These are phyloP conservation scores for Ustilago crameri DNA, from an alignment of 1,284 basidiomycete species.

Conservation along the genomic window DNA sequence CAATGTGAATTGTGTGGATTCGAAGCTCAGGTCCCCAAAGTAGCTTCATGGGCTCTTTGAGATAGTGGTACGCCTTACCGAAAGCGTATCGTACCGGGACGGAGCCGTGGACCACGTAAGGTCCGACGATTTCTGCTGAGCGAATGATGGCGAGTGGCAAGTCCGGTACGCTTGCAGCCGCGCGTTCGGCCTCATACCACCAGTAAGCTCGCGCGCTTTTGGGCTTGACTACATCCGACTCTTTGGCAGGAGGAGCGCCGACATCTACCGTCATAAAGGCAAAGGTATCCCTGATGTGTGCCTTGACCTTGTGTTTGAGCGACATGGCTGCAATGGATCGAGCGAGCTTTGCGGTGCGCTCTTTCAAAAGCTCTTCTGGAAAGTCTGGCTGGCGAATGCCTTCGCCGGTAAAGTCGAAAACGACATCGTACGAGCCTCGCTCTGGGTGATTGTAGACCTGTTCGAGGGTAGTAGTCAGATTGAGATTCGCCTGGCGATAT, in stretches of 20 bases:
- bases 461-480: slow-evolving; percentile 21
- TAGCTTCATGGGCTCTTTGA: slow-evolving; percentile 43
- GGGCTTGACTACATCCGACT: slow-evolving; percentile 37
- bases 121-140: slow-evolving; percentile 53
- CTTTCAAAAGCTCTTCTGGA: slow-evolving; percentile 47
- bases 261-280: slow-evolving; percentile 43
- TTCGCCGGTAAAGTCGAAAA: slow-evolving; percentile 59
- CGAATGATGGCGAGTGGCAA: slow-evolving; percentile 52
- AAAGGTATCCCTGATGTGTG: slow-evolving; percentile 53
- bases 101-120: slow-evolving; percentile 29
- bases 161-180: slow-evolving; percentile 37
- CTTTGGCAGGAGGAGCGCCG: slow-evolving; percentile 31
- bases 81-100: slow-evolving; percentile 31
- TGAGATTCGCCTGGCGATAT: slow-evolving; percentile 56
- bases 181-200: slow-evolving; percentile 58
- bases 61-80: slow-evolving; percentile 36
- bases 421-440: slow-evolving; percentile 43
- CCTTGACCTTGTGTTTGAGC: slow-evolving; percentile 26
- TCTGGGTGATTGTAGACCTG: slow-evolving; percentile 34
- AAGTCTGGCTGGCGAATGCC: slow-evolving; percentile 31
- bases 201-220: slow-evolving; percentile 41
- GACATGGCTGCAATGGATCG: slow-evolving; percentile 39
- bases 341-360: slow-evolving; percentile 52
- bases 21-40: slow-evolving; percentile 54
- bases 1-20: slow-evolving; percentile 48